A percentile compares a stretch with the other conserved stretches of the same genome.
phyloP scores from a whole-genome alignment of 2,329 filamentous ascomycete genomes.

The Aspergillaceae sp. region DNA sequence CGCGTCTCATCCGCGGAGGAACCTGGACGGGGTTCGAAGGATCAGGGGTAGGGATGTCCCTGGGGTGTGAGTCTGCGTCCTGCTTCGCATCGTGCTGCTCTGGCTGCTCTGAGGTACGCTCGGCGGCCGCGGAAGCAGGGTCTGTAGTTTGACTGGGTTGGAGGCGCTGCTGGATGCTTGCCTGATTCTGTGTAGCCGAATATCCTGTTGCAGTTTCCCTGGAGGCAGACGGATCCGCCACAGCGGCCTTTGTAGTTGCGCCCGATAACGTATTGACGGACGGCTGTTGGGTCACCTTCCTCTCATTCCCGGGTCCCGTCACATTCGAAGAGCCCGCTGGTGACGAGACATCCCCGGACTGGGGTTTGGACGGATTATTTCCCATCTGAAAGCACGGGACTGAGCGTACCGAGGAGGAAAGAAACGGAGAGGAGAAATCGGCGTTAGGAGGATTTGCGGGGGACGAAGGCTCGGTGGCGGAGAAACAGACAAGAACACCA shows the following conservation, averaged over 20 bases:
- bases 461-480: neutral
- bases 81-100: slow-evolving; percentile 14
- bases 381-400: slow-evolving; percentile 33
- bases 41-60: slow-evolving; percentile 24
- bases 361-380: slow-evolving; percentile 41
- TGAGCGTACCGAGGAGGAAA: slow-evolving; percentile 1
- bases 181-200: slow-evolving; percentile 25
- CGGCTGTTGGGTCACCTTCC: slow-evolving; percentile 31
- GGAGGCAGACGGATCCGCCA: slow-evolving; percentile 36
- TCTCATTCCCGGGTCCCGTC: slow-evolving; percentile 22
- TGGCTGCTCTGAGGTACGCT: slow-evolving; percentile 15
- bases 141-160: slow-evolving; percentile 33
- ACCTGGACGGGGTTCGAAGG: slow-evolving; percentile 33
- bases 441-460: neutral
- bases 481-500: slow-evolving; percentile 3
- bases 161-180: slow-evolving; percentile 33
- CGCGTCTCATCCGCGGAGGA: slow-evolving; percentile 25
- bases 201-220: slow-evolving; percentile 37
- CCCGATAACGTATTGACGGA: slow-evolving; percentile 34
- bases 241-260: slow-evolving; percentile 29
- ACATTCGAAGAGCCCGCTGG: slow-evolving; percentile 17
- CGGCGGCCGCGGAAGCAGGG: slow-evolving; percentile 6
- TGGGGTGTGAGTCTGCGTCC: slow-evolving; percentile 14
- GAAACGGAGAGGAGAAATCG: slow-evolving; percentile 4
- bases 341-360: slow-evolving; percentile 20